A percentile compares a stretch with the other conserved stretches of the same genome.
phyloP scores from a whole-genome alignment of 495 filamentous ascomycete species.

The Cudoniella acicularis region DNA sequence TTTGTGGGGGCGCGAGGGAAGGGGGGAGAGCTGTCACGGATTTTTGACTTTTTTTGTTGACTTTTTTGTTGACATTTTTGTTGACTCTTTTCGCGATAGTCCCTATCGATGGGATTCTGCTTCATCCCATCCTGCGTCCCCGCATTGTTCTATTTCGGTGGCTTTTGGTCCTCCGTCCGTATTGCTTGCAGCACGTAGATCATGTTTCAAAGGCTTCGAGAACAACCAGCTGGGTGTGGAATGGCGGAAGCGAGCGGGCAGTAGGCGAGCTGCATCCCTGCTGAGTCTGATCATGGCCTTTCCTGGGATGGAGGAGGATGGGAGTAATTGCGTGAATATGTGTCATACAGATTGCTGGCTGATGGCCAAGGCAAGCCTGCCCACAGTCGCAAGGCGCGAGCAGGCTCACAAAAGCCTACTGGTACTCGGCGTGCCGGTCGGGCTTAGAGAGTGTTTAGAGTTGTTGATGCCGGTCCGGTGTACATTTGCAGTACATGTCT shows the following conservation, averaged over 20 bases:
- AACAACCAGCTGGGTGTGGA: background rate
- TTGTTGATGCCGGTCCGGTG: no score
- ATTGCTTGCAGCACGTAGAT: background rate
- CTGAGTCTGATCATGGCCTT: background rate
- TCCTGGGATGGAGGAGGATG: background rate
- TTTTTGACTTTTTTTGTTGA: background rate
- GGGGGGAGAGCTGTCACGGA: background rate
- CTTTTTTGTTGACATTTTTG: no score
- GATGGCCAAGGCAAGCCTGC: no score
- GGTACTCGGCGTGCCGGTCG: background rate
- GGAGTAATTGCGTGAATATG: background rate
- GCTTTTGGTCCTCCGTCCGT: background rate
- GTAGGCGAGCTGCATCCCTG: background rate
- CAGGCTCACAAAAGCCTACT: background rate
- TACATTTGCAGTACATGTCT: no score
- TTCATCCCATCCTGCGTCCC: background rate
- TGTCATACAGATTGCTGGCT: background rate
- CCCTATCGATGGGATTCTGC: background rate
- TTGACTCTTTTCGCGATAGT: background rate
- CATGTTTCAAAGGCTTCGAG: background rate
- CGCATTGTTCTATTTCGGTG: background rate
- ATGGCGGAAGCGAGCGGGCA: background rate
- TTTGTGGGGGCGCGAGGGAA: no score
- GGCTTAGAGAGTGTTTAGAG: no score
- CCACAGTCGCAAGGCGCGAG: background rate